Base-by-base conservation (phyloP, 257 asterid genomes). In the Jasminum sambac region DNA sequence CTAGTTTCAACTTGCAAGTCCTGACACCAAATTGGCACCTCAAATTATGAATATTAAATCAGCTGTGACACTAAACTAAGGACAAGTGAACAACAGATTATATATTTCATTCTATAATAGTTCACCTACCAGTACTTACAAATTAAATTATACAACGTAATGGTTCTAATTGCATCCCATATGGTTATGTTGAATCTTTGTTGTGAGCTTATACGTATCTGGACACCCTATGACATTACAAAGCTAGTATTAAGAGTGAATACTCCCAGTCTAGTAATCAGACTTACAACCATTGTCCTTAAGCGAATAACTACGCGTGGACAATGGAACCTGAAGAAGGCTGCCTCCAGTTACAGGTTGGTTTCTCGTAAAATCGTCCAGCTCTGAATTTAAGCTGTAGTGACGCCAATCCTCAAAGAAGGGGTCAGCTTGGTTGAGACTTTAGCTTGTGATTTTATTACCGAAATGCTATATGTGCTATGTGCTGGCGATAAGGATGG, bases 111-210 rank as follows among this genome's bases (percentile, higher is more conserved):
- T 37, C 63, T 17, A 37, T 43, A 40, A 61, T 41, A 36, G 48
- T 62, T 34, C 9, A 26, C 24, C 2, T 46, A 26, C 19, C 41
- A 58, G 19, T 11, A 68, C 16, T 21, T 41, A 17, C 42, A 30
- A 52, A 50, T 60, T 46, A 44, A 76, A 72, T 38, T 34, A 75
- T 12, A 42, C 60, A 63, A 72, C 43, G 59, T 19, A 34, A 24
- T 19, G 37, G 43, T 50, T 21, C 16, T 38, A 57, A 25, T 70
- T 55, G 41, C 11, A 55, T 55, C 62, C 34, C 30, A 55, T 1
- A 4, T 55, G 0, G 16, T 55, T 8, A 55, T 8, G 14, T 55
- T 55, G 19, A 11, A 21, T 5, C 14, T 52, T 11, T 8, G 62
- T 55, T 21, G 34, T 21, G 16, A 55, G 34, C 10, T 50, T 50